These are phyloP conservation scores for Eleusine indica DNA, from an alignment of 176 grass and related monocot genomes.

Conservation along the genomic window DNA sequence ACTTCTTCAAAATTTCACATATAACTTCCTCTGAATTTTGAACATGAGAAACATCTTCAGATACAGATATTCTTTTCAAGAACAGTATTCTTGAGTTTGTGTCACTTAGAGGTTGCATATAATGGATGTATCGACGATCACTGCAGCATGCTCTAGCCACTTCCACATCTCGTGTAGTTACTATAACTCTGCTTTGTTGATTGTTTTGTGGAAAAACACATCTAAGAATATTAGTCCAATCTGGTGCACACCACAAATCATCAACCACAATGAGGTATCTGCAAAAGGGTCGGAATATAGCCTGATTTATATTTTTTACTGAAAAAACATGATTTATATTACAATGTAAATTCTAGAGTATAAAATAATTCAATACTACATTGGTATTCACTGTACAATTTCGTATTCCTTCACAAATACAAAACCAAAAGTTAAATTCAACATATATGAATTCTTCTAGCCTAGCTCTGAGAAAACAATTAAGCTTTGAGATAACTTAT, in stretches of 20 bases:
- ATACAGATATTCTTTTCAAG: neutral
- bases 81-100: neutral
- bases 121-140: neutral
- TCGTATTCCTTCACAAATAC: no score
- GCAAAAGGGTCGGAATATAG: neutral
- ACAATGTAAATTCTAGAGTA: neutral
- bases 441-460: no score
- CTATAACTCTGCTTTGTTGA: neutral
- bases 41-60: neutral
- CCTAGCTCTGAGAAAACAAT: no score
- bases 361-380: no score
- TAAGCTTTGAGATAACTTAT: no score
- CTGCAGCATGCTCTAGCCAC: neutral
- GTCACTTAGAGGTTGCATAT: neutral
- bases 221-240: neutral
- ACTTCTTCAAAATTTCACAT: slow-evolving; percentile 3
- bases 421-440: no score
- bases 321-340: neutral
- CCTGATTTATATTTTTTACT: no score
- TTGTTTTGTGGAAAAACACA: neutral
- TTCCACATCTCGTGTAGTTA: neutral
- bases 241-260: neutral
- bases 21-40: neutral
- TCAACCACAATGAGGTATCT: slow-evolving; percentile 11
- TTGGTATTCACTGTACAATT: no score